These are phyloP conservation scores for Mariannaea sp. DNA, from an alignment of 2,329 filamentous ascomycete species.

Conservation along the genomic window DNA sequence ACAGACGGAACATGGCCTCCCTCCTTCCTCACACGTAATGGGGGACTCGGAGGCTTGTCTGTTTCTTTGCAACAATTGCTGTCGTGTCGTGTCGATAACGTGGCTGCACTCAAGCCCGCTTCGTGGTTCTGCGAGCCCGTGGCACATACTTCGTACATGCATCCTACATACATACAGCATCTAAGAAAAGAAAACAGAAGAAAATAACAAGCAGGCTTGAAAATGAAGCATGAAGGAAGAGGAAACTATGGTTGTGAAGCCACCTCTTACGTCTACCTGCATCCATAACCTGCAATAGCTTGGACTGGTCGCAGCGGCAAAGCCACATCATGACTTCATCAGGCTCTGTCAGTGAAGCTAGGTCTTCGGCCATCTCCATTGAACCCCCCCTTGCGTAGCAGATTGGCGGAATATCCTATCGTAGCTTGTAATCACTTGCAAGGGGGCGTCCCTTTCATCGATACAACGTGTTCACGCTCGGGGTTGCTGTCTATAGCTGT, in stretches of 20 bases:
- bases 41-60: neutral
- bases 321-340: constrained; percentile 9
- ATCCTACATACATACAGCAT: neutral
- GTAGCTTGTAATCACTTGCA: no score
- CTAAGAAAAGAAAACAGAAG: neutral
- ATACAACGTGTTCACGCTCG: constrained; percentile 1
- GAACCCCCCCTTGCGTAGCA: neutral
- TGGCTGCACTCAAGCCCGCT: constrained; percentile 17
- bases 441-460: neutral
- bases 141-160: constrained; percentile 15
- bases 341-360: neutral
- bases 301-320: neutral
- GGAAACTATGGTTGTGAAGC: neutral
- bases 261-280: constrained; percentile 4
- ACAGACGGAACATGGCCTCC: no score
- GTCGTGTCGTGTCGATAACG: constrained; percentile 19
- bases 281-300: neutral
- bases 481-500: no score
- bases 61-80: neutral
- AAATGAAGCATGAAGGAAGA: neutral
- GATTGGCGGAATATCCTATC: no score
- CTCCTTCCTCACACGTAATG: neutral
- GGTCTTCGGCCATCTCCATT: neutral
- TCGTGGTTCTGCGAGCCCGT: constrained; percentile 19
- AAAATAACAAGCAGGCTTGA: constrained; percentile 4